Evolutionary conservation across 164 flowering plant genomes (phyloP).

Genomic region (Berberis vulgaris): DNA sequence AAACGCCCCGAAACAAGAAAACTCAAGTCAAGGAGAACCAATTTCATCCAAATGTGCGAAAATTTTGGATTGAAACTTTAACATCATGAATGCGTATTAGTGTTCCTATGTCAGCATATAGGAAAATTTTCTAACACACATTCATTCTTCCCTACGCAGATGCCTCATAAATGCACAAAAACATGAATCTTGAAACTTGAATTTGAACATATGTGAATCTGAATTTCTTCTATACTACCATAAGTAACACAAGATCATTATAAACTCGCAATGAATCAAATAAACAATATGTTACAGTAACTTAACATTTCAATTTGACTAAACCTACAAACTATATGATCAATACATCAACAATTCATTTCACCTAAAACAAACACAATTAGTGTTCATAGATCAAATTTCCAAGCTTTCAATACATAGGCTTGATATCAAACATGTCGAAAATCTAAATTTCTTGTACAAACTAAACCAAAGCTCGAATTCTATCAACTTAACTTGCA

Average conservation of each 20-base stretch:
- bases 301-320: neutral
- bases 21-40: conserved; percentile 18
- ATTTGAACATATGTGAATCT: neutral
- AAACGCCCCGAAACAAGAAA: conserved; percentile 5
- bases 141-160: neutral
- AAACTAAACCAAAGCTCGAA: no score
- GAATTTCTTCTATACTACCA: neutral
- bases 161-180: neutral
- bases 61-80: neutral
- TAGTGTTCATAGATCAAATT: no score
- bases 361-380: no score
- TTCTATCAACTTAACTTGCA: neutral
- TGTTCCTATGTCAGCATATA: neutral
- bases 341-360: neutral
- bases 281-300: no score
- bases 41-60: neutral
- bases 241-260: neutral
- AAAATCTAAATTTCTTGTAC: no score
- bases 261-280: neutral
- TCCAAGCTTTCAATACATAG: no score
- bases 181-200: neutral
- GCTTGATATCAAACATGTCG: no score
- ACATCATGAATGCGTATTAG: neutral
- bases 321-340: neutral
- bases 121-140: neutral